Evolutionary conservation across 2,329 filamentous ascomycete species (phyloP).

Genomic region (Colletotrichum sansevieriae): DNA sequence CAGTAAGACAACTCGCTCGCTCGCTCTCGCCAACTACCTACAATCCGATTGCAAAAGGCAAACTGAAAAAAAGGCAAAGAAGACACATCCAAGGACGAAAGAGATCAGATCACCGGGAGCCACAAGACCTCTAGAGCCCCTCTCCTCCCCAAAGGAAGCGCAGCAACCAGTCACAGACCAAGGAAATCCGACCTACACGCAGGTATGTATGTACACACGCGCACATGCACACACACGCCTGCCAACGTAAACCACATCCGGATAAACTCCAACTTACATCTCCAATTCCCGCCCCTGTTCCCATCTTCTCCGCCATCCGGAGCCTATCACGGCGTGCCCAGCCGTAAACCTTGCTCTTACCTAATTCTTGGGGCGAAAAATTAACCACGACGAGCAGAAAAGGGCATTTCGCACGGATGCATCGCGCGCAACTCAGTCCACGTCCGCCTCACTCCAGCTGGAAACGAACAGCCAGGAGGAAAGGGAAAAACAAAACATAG

Average conservation of each 20-base stretch:
- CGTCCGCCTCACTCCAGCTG: conserved; percentile 30
- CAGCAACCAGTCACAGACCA: conserved; percentile 18
- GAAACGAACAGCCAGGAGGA: too few species aligned
- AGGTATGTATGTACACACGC: neutral
- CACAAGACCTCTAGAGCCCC: neutral
- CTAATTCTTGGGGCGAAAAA: neutral
- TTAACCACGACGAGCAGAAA: too few species aligned
- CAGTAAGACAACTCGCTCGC: neutral
- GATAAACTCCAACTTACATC: conserved; percentile 1
- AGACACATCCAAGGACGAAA: conserved; percentile 9
- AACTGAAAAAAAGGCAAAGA: neutral
- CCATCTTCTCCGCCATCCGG: conserved; percentile 5
- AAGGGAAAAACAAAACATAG: neutral
- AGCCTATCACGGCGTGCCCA: conserved; percentile 16
- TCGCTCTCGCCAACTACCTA: conserved; percentile 3
- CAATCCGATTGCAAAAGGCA: conserved; percentile 19
- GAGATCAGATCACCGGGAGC: conserved; percentile 31
- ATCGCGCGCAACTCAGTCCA: conserved; percentile 3
- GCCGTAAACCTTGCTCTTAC: neutral
- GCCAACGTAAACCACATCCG: neutral
- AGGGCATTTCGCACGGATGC: too few species aligned
- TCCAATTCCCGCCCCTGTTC: neutral
- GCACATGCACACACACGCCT: neutral
- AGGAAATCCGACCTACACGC: neutral
- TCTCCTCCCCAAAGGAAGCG: too few species aligned